phyloP scores from a whole-genome alignment of 2,329 filamentous ascomycete species.

The Cordyceps farinosa region DNA sequence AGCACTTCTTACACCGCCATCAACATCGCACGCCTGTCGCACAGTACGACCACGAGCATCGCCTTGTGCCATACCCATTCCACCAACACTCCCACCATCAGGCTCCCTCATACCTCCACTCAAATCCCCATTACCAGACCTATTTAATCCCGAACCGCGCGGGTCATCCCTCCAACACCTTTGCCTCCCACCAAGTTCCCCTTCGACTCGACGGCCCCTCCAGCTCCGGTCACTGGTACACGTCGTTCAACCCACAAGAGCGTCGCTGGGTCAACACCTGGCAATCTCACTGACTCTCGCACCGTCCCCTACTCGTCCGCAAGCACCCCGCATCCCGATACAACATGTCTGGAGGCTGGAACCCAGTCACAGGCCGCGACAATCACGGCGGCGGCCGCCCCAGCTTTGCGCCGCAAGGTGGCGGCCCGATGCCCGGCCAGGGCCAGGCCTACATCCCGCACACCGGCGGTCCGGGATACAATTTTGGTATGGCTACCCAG shows the following conservation, averaged over 20 bases:
- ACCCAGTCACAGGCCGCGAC: constrained; percentile 39
- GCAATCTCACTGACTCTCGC: constrained; percentile 27
- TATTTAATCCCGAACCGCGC: constrained; percentile 10
- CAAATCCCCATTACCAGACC: not conserved
- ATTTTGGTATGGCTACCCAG: constrained; percentile 23
- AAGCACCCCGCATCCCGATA: not conserved
- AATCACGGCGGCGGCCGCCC: constrained; percentile 30
- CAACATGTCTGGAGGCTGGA: constrained; percentile 39
- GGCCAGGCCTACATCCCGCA: constrained; percentile 39
- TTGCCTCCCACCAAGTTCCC: constrained; percentile 25
- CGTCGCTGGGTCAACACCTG: constrained; percentile 33
- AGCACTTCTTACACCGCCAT: not conserved
- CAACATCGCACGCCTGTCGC: not conserved
- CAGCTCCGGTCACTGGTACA: constrained; percentile 33
- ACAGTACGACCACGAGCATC: constrained; percentile 6
- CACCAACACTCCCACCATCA: constrained; percentile 1
- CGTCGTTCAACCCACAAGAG: constrained; percentile 28
- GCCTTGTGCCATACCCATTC: not conserved
- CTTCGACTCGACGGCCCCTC: constrained; percentile 18
- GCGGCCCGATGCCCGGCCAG: constrained; percentile 31
- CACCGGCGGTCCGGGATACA: constrained; percentile 35
- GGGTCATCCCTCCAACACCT: constrained; percentile 27
- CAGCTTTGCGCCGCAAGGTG: constrained; percentile 32
- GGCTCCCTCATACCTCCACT: not conserved
- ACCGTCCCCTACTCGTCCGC: not conserved